Conservation (phyloP, 805 yeast species). For the Teunomyces kruisii region DNA sequence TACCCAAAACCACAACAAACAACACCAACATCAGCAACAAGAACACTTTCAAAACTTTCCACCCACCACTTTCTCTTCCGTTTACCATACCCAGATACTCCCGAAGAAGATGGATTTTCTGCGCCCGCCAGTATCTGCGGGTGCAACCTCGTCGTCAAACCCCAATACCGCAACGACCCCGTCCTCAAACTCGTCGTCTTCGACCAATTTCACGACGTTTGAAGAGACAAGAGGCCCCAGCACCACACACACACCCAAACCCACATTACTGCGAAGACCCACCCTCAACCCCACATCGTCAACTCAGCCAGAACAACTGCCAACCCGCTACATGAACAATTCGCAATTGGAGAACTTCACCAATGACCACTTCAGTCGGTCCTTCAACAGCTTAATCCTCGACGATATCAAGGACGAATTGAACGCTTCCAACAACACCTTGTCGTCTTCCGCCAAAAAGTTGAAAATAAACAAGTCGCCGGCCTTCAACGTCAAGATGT, state of each 20-base stretch:
- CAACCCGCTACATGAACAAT: constrained; percentile 7
- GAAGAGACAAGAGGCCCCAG: neutral
- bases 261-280: neutral
- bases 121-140: constrained; percentile 28
- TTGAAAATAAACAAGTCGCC: constrained; percentile 38
- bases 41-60: neutral
- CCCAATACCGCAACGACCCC: constrained; percentile 1
- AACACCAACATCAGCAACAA: neutral
- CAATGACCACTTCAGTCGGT: constrained; percentile 39
- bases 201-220: neutral
- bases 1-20: constrained; percentile 3
- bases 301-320: constrained; percentile 4
- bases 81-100: neutral
- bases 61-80: neutral
- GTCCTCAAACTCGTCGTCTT: neutral
- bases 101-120: constrained; percentile 12
- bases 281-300: neutral
- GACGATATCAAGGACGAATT: constrained; percentile 32
- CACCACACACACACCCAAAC: constrained; percentile 1
- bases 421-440: neutral
- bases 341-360: constrained; percentile 32
- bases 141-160: constrained; percentile 15
- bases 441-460: constrained; percentile 12
- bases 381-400: constrained; percentile 42
- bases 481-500: constrained; percentile 39